Conservation (phyloP, 768 basidiomycete species). For the Suillus alpinus region DNA sequence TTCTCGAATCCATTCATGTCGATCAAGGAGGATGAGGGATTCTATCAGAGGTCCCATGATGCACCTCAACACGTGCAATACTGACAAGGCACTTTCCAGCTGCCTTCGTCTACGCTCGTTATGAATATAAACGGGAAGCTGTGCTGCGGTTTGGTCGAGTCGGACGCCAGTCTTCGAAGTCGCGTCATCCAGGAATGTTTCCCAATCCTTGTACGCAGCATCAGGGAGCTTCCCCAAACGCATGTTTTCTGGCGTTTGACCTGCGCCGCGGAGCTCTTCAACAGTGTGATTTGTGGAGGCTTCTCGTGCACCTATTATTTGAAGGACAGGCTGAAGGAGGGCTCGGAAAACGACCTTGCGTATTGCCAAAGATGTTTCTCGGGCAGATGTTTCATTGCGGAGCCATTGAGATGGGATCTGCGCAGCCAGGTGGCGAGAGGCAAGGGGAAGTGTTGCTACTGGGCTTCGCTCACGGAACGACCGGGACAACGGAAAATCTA, state of each 20-base stretch:
- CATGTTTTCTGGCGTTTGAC: conserved; percentile 40
- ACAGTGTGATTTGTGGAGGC: conserved; percentile 1
- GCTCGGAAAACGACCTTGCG: conserved; percentile 75
- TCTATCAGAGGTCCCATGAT: conserved; percentile 68
- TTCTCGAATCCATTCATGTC: conserved; percentile 54
- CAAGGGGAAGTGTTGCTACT: conserved; percentile 29
- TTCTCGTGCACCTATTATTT: neutral
- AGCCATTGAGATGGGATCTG: conserved; percentile 69
- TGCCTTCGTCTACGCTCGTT: conserved; percentile 20
- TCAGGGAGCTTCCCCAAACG: conserved; percentile 53
- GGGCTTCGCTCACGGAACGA: conserved; percentile 17
- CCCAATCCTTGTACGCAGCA: conserved; percentile 48
- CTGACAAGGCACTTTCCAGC: conserved; percentile 46
- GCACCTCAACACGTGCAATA: conserved; percentile 66
- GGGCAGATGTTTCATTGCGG: conserved; percentile 29
- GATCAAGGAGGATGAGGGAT: conserved; percentile 60
- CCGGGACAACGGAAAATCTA: conserved; percentile 58
- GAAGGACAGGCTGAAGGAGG: conserved; percentile 42
- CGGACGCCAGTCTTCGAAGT: conserved; percentile 26
- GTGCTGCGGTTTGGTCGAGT: conserved; percentile 6
- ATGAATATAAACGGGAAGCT: conserved; percentile 20
- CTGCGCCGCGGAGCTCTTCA: conserved; percentile 25
- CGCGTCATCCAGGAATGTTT: conserved; percentile 41
- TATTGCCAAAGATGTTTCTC: conserved; percentile 47
- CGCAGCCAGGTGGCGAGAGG: conserved; percentile 63